Percentiles rank a stretch among this genome's conserved stretches.
phyloP scores from a whole-genome alignment of 2,329 filamentous ascomycete genomes.

The Coleophoma eucalyptorum region DNA sequence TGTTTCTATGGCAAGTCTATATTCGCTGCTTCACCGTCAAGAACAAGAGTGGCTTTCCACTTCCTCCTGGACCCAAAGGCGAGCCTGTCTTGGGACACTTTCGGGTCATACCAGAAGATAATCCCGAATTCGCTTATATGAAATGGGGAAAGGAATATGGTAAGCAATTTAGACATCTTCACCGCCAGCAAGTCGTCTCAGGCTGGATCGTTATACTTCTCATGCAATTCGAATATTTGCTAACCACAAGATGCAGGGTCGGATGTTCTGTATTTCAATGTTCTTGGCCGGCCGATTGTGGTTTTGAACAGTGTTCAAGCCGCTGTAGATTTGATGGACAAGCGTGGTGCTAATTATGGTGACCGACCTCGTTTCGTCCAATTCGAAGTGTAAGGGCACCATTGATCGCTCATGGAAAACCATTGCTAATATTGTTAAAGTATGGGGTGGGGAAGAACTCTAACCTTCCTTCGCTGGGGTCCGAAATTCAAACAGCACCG shows the following conservation, averaged over 20 bases:
- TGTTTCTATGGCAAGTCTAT: neutral
- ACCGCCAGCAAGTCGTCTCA: too few relatives aligned
- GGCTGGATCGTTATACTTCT: neutral
- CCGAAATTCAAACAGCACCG: constrained; percentile 40
- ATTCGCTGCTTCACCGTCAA: constrained; percentile 1
- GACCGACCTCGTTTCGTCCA: constrained; percentile 37
- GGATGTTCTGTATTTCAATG: constrained; percentile 2
- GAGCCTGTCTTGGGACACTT: constrained; percentile 21
- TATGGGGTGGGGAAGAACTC: constrained; percentile 39
- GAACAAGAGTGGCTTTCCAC: constrained; percentile 8
- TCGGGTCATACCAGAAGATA: constrained; percentile 13
- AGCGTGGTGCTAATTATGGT: constrained; percentile 37
- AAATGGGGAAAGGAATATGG: constrained; percentile 20
- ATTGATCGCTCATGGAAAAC: neutral
- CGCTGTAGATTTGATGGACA: constrained; percentile 38
- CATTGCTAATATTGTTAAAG: neutral
- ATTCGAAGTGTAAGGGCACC: constrained; percentile 1
- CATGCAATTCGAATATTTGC: neutral
- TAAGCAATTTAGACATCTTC: constrained; percentile 1
- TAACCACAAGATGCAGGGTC: constrained; percentile 16
- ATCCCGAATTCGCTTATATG: constrained; percentile 17
- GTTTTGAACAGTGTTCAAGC: constrained; percentile 38
- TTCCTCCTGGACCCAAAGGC: constrained; percentile 20
- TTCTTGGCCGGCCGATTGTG: constrained; percentile 27
- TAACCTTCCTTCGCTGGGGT: constrained; percentile 41